phyloP scores from a whole-genome alignment of 352 stramenopile genomes.

The Phytophthora palmivora region DNA sequence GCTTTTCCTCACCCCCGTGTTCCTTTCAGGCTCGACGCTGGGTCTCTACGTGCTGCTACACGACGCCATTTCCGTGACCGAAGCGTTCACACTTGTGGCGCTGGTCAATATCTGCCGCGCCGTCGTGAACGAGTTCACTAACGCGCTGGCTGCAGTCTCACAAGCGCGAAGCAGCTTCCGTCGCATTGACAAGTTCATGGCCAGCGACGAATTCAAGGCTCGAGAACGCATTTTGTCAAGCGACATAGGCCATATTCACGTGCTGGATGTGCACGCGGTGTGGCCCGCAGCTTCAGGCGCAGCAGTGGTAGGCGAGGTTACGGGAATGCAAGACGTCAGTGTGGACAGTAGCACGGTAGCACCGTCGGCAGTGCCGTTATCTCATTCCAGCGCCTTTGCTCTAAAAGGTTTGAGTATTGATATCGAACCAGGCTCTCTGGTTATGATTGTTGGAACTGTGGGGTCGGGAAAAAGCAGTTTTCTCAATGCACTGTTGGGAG shows the following conservation, averaged over 20 bases:
- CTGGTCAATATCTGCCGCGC: constrained; percentile 46
- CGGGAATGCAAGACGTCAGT: constrained; percentile 1
- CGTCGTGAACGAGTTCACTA: constrained; percentile 37
- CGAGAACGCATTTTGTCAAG: background rate
- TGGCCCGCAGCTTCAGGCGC: constrained; percentile 10
- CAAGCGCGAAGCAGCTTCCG: constrained; percentile 33
- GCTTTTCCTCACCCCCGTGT: constrained; percentile 54
- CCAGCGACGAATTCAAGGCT: constrained; percentile 30
- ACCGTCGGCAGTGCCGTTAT: constrained; percentile 14
- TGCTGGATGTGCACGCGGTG: constrained; percentile 19
- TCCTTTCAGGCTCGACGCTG: constrained; percentile 50
- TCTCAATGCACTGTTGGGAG: constrained; percentile 48
- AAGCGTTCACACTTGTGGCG: constrained; percentile 47
- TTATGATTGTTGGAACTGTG: constrained; percentile 53
- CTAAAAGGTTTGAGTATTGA: constrained; percentile 56
- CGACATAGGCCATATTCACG: constrained; percentile 19
- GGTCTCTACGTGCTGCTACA: constrained; percentile 51
- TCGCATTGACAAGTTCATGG: constrained; percentile 37
- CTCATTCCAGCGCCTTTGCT: constrained; percentile 35
- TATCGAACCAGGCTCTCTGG: constrained; percentile 56
- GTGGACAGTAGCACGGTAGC: constrained; percentile 3
- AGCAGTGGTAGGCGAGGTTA: too few relatives aligned
- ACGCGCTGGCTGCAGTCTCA: constrained; percentile 32
- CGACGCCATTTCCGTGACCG: constrained; percentile 52
- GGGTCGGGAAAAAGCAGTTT: constrained; percentile 57